Percentiles rank a stretch among this genome's conserved stretches.
These are phyloP conservation scores for Xenoacremonium recifei DNA, from an alignment of 2,329 filamentous ascomycete genomes.

Conservation along the genomic window DNA sequence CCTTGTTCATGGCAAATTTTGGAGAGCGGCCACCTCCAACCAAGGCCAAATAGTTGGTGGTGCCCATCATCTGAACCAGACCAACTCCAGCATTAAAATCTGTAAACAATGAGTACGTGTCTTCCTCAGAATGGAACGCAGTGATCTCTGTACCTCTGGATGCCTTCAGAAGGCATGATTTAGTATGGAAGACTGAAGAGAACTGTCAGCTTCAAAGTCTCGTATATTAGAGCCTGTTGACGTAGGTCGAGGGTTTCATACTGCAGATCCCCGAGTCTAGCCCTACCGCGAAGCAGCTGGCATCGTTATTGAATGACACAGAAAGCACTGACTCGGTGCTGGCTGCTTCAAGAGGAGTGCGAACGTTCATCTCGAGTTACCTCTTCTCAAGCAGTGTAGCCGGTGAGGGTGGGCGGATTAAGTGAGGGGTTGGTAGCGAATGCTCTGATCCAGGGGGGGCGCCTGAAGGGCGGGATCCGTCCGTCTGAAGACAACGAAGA, in stretches of 20 bases:
- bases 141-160: conserved; percentile 39
- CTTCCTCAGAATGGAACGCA: neutral
- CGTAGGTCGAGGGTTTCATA: too few species aligned
- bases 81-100: conserved; percentile 82
- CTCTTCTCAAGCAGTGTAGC: conserved; percentile 7
- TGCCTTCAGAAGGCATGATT: conserved; percentile 67
- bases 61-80: conserved; percentile 81
- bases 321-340: conserved; percentile 75
- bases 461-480: too few species aligned
- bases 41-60: conserved; percentile 82
- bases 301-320: conserved; percentile 80
- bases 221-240: too few species aligned
- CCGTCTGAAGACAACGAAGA: too few species aligned
- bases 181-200: conserved; percentile 72
- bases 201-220: too few species aligned
- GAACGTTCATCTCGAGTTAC: conserved; percentile 72
- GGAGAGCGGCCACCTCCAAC: conserved; percentile 85
- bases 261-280: conserved; percentile 83
- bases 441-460: too few species aligned
- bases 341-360: conserved; percentile 78
- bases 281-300: conserved; percentile 82
- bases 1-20: conserved; percentile 86
- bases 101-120: conserved; percentile 27
- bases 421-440: neutral
- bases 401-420: neutral